Base-by-base conservation (phyloP, 306 rosid species). In the Betula pendula region DNA sequence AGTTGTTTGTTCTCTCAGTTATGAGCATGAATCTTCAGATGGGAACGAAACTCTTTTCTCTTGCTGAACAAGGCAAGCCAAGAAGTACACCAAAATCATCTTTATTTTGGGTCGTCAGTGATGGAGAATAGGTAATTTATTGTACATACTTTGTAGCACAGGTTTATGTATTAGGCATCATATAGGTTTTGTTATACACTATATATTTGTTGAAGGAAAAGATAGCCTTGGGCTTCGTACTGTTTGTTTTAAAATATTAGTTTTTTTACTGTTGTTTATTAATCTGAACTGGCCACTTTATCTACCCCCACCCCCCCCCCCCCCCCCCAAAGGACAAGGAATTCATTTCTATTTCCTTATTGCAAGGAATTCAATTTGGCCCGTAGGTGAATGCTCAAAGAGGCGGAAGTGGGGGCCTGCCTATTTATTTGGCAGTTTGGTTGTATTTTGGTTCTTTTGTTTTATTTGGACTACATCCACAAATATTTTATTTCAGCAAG, bases 301-400 rank as follows among this genome's bases (percentile, higher is more conserved):
- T 29, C 33, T 29, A n/a, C 33, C 2, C 33, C 2, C 33, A 29
- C 33, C 33, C 33, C 33, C 33, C 1, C 33, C 2, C 33, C 33
- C 33, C 33, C 33, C 2, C n/a, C n/a, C n/a, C n/a, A n/a, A n/a
- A n/a, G n/a, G 33, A 29, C 2, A 29, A 59, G 50, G 66, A 70
- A 71, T n/a, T 24, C 31, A 71, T 22, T 42, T 49, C 73, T 71
- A 68, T 27, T 68, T 79, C 29, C 52, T 4, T 77, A 68, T 24
- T 71, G 84, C 90, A 84, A 88, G 91, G 77, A 81, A 73, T 79
- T 47, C 66, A 76, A 78, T 68, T 73, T 76, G 81, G 72, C 72
- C 33, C 24, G 77, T 69, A 47, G 78, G 43, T 69, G 50, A 78
- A 12, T 44, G 58, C 66, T 74, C 33, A n/a, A 73, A 68, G 16